Percentiles rank a stretch among this genome's conserved stretches.
Evolutionary conservation across 495 filamentous ascomycete genomes (phyloP).

Genomic region (Hypomontagnella monticulosa): DNA sequence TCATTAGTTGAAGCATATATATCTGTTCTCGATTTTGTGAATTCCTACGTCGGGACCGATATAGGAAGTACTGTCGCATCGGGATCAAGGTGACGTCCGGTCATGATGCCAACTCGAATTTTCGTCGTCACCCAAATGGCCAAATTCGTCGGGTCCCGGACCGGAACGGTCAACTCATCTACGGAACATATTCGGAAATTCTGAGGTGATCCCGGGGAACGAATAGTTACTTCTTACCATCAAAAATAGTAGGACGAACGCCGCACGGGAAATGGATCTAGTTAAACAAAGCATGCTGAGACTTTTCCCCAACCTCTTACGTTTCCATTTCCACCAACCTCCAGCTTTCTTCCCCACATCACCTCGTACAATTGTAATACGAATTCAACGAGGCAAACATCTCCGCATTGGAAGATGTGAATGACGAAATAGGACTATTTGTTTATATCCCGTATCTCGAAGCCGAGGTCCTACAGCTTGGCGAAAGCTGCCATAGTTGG

Average conservation of each 20-base stretch:
- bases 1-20: too few relatives aligned
- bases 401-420: constrained; percentile 17
- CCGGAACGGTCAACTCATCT: not conserved
- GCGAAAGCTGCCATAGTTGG: not conserved
- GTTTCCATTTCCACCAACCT: constrained; percentile 28
- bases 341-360: constrained; percentile 15
- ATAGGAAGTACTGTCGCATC: not conserved
- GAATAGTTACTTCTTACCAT: constrained; percentile 1
- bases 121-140: constrained; percentile 17
- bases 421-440: constrained; percentile 7
- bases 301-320: constrained; percentile 28
- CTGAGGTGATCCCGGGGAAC: not conserved
- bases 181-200: not conserved
- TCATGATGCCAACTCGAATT: constrained; percentile 3
- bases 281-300: constrained; percentile 4
- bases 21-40: too few relatives aligned
- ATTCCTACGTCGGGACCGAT: not conserved
- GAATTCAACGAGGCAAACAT: constrained; percentile 8
- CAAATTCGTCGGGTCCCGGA: constrained; percentile 19
- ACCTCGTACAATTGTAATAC: constrained; percentile 2
- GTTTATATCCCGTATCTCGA: constrained; percentile 6
- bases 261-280: constrained; percentile 1
- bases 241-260: not conserved
- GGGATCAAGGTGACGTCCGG: constrained; percentile 6
- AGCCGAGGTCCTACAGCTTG: not conserved